Conservation (phyloP, 129 eudicot species). For the Flaveria ramosissima region DNA sequence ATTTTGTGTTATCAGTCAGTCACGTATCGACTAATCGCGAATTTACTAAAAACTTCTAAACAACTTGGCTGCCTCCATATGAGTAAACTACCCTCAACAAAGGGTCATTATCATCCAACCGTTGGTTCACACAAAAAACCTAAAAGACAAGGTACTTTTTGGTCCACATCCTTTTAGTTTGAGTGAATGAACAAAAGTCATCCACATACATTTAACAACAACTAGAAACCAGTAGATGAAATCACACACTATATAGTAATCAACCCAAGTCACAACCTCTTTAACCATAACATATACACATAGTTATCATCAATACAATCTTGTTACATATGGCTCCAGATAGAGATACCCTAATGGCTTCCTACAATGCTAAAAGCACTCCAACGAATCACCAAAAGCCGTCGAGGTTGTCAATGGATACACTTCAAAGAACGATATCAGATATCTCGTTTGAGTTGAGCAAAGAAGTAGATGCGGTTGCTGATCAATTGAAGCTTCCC, state of each 20-base stretch:
- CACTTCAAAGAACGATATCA: constrained; percentile 72
- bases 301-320: background rate
- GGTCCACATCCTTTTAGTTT: constrained; percentile 43
- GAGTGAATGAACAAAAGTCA: constrained; percentile 33
- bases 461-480: constrained; percentile 46
- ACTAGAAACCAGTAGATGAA: constrained; percentile 30
- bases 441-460: constrained; percentile 67
- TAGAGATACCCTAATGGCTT: constrained; percentile 37
- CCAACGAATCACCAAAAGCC: constrained; percentile 45
- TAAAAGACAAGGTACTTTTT: constrained; percentile 42
- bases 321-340: constrained; percentile 50
- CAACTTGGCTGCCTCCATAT: constrained; percentile 16
- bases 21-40: background rate
- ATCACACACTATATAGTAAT: constrained; percentile 40
- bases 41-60: constrained; percentile 1
- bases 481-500: constrained; percentile 39
- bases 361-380: constrained; percentile 28
- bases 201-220: constrained; percentile 28
- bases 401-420: constrained; percentile 57
- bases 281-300: constrained; percentile 11
- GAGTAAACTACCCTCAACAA: constrained; percentile 30
- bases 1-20: too few relatives aligned
- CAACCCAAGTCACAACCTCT: constrained; percentile 23
- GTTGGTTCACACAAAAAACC: constrained; percentile 40
- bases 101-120: constrained; percentile 33